Conservation (phyloP, 2,329 filamentous ascomycete species). For the Colletotrichum orbiculare region DNA sequence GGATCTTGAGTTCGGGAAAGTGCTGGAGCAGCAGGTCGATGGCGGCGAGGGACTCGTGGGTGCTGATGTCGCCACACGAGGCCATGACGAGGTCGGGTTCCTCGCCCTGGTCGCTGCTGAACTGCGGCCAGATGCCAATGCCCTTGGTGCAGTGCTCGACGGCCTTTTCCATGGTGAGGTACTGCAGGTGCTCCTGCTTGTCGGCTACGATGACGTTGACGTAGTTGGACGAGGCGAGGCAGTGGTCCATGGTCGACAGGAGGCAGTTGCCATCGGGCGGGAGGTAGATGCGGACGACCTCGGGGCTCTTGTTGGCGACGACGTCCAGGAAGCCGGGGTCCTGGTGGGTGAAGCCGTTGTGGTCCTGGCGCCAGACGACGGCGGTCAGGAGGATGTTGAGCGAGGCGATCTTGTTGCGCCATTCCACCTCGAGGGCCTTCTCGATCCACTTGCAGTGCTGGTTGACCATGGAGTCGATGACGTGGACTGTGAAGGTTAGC, state of each 20-base stretch:
- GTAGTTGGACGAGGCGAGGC: conserved; percentile 78
- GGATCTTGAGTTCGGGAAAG: conserved; percentile 78
- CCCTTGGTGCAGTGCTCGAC: conserved; percentile 83
- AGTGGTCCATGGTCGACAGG: conserved; percentile 81
- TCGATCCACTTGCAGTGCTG: conserved; percentile 86
- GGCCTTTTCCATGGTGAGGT: conserved; percentile 77
- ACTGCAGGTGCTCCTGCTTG: conserved; percentile 83
- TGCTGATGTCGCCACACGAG: conserved; percentile 79
- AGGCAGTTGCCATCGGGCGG: conserved; percentile 84
- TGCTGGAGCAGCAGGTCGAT: conserved; percentile 78
- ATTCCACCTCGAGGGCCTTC: conserved; percentile 82
- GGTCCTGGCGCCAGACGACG: conserved; percentile 84
- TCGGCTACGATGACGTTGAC: conserved; percentile 85
- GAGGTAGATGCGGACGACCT: conserved; percentile 84
- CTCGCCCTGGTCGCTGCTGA: conserved; percentile 74
- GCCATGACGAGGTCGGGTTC: conserved; percentile 84
- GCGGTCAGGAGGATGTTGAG: conserved; percentile 84
- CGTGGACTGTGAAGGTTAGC: conserved; percentile 61
- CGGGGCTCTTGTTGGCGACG: conserved; percentile 81
- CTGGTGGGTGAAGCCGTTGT: conserved; percentile 87
- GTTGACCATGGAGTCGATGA: conserved; percentile 88
- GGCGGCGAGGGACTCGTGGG: conserved; percentile 79
- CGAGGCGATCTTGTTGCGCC: conserved; percentile 78
- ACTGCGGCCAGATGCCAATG: conserved; percentile 81
- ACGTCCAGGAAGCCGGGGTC: conserved; percentile 85